phyloP scores from a whole-genome alignment of 2,329 filamentous ascomycete species.

The Elsinoe ampelina region DNA sequence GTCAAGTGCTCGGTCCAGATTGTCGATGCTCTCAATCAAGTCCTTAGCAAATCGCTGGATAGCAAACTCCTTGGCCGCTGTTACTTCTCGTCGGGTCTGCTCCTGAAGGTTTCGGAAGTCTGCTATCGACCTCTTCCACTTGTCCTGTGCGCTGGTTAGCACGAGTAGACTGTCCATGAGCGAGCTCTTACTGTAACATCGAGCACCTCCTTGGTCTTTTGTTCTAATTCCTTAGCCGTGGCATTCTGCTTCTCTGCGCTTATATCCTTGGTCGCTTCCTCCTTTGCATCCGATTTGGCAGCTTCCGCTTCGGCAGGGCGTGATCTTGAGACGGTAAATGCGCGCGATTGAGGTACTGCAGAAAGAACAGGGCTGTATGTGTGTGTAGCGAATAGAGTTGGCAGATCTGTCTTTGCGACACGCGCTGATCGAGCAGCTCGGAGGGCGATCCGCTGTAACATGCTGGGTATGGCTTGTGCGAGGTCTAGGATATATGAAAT shows the following conservation, averaged over 20 bases:
- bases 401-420: neutral
- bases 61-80: slow-evolving; percentile 79
- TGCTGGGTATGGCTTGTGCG: neutral
- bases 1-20: slow-evolving; percentile 82
- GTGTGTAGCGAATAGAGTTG: neutral
- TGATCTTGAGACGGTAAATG: neutral
- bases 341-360: neutral
- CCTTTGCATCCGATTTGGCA: slow-evolving; percentile 29
- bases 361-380: neutral
- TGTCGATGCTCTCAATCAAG: slow-evolving; percentile 90
- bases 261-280: slow-evolving; percentile 25
- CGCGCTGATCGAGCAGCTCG: neutral
- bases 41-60: slow-evolving; percentile 92
- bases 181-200: slow-evolving; percentile 71
- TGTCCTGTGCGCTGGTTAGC: slow-evolving; percentile 54
- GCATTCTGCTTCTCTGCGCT: slow-evolving; percentile 39
- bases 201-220: slow-evolving; percentile 60
- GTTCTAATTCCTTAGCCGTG: slow-evolving; percentile 58
- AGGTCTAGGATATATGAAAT: neutral
- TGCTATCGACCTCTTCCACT: slow-evolving; percentile 85
- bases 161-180: neutral
- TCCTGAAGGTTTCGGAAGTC: slow-evolving; percentile 98
- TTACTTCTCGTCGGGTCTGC: slow-evolving; percentile 82
- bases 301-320: slow-evolving; percentile 23
- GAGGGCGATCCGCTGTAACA: neutral